These are phyloP conservation scores for Wilcoxina mikolae DNA, from an alignment of 495 filamentous ascomycete genomes.

Conservation along the genomic window DNA sequence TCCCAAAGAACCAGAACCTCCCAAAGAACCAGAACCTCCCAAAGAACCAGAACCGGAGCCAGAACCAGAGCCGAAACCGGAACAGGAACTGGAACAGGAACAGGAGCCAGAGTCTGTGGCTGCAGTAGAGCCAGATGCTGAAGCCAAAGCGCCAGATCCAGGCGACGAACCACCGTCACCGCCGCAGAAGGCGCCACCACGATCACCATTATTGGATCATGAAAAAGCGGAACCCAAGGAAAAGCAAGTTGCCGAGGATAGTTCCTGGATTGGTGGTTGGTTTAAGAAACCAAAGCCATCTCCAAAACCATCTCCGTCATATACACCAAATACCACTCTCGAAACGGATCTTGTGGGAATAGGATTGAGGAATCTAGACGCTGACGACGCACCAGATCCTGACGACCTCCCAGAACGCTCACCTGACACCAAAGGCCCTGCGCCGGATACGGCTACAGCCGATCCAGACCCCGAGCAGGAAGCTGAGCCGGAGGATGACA, in stretches of 20 bases:
- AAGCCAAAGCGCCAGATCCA: conserved; percentile 8
- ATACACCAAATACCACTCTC: neutral
- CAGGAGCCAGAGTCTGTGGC: conserved; percentile 1
- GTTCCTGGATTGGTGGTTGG: neutral
- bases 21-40: neutral
- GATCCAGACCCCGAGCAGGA: neutral
- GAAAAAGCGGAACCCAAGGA: neutral
- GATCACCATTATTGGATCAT: too few species aligned
- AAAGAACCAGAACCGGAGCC: conserved; percentile 1
- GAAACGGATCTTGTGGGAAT: neutral
- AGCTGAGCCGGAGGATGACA: neutral
- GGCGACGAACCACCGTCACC: neutral
- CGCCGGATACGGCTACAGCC: neutral
- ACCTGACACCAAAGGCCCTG: conserved; percentile 5
- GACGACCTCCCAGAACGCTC: neutral
- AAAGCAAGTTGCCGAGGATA: neutral
- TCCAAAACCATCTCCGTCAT: too few species aligned
- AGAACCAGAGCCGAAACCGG: conserved; percentile 7
- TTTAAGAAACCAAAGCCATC: neutral
- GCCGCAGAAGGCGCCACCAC: too few species aligned
- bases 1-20: neutral
- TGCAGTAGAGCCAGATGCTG: conserved; percentile 1
- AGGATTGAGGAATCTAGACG: neutral
- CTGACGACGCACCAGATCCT: neutral
- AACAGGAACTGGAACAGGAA: conserved; percentile 1